phyloP scores from a whole-genome alignment of 2,329 filamentous ascomycete genomes.

The Ophiostoma sp. region DNA sequence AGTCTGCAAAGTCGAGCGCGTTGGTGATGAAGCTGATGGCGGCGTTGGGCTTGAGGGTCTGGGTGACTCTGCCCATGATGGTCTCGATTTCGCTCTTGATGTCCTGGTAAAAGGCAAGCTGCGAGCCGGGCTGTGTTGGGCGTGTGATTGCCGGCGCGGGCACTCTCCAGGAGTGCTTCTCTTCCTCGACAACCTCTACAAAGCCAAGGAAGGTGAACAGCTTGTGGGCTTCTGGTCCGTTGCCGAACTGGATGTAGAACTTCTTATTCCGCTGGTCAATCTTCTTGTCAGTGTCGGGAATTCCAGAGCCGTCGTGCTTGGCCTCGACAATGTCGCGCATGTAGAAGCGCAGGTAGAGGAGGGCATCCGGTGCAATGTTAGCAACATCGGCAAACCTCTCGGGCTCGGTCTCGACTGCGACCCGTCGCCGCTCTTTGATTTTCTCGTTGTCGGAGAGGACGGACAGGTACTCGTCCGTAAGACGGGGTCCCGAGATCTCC shows the following conservation, averaged over 20 bases:
- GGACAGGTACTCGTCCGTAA: conserved; percentile 41
- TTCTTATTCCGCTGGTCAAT: conserved; percentile 55
- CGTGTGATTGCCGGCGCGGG: conserved; percentile 36
- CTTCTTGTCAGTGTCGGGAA: conserved; percentile 29
- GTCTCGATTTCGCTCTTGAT: conserved; percentile 45
- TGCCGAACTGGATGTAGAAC: conserved; percentile 50
- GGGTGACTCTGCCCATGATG: conserved; percentile 32
- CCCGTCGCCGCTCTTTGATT: conserved; percentile 39
- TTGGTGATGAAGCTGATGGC: conserved; percentile 27
- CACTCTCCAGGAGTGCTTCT: conserved; percentile 37
- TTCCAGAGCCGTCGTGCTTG: conserved; percentile 34
- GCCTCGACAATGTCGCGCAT: conserved; percentile 45
- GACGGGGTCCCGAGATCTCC: conserved; percentile 47
- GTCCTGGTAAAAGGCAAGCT: conserved; percentile 47
- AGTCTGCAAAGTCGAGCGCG: conserved; percentile 26
- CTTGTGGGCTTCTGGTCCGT: conserved; percentile 40
- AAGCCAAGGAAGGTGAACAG: conserved; percentile 50
- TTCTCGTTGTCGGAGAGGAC: conserved; percentile 44
- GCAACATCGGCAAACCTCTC: conserved; percentile 43
- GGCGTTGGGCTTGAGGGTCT: conserved; percentile 30
- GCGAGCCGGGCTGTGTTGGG: conserved; percentile 38
- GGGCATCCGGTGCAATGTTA: conserved; percentile 39
- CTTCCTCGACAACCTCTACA: conserved; percentile 37
- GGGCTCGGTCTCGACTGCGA: conserved; percentile 43
- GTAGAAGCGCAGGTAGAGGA: conserved; percentile 47